These are phyloP conservation scores for Daedalea quercina DNA, from an alignment of 768 basidiomycete genomes.

Conservation along the genomic window DNA sequence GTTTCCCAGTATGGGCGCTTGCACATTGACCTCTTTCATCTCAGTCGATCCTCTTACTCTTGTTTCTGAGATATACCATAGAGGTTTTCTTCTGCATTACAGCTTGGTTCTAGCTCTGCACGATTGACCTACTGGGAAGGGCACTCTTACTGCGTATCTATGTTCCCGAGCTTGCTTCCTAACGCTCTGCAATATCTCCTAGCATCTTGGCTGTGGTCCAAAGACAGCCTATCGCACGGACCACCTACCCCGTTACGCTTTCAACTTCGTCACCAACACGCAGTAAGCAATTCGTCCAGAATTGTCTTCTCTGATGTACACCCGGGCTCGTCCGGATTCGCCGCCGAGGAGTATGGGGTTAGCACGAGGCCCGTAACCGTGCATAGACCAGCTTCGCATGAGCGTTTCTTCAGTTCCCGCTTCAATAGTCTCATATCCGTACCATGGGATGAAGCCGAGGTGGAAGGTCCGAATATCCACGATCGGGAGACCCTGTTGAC, in stretches of 20 bases:
- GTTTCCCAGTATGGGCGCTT: too few species aligned
- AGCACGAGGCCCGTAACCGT: constrained; percentile 33
- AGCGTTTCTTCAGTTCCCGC: constrained; percentile 28
- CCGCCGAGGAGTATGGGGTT: constrained; percentile 33
- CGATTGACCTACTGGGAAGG: too few species aligned
- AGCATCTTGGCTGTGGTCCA: constrained; percentile 13
- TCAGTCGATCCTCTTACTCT: too few species aligned
- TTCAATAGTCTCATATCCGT: constrained; percentile 30
- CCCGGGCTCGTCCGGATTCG: constrained; percentile 20
- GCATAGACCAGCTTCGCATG: constrained; percentile 39
- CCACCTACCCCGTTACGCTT: constrained; percentile 42
- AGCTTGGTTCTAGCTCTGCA: too few species aligned
- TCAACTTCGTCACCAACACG: constrained; percentile 61
- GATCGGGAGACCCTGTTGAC: constrained; percentile 66
- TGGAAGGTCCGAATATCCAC: constrained; percentile 63
- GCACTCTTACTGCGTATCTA: too few species aligned
- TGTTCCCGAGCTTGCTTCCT: constrained; percentile 9
- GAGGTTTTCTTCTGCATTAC: too few species aligned
- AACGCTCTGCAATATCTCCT: constrained; percentile 18
- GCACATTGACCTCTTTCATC: too few species aligned
- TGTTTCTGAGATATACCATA: too few species aligned
- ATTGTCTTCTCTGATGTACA: constrained; percentile 53
- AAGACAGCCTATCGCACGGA: constrained; percentile 13
- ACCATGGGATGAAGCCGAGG: constrained; percentile 60
- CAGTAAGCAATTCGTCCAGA: constrained; percentile 43